Conservation (phyloP, 2,329 filamentous ascomycete species). For the Diaporthe ilicicola region DNA sequence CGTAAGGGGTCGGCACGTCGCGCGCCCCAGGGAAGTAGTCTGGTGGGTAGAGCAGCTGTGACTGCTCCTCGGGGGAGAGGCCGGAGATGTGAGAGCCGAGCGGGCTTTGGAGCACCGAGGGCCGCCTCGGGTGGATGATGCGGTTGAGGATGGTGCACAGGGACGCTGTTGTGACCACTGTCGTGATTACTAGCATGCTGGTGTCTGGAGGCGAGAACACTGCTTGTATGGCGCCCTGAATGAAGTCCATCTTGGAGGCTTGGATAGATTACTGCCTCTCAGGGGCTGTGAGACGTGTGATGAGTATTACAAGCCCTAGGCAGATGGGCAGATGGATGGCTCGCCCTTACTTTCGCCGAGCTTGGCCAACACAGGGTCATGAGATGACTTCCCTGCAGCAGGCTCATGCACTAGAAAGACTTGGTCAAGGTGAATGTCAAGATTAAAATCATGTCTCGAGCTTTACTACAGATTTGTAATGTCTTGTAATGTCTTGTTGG, state of each 20-base stretch:
- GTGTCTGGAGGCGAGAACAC: neutral
- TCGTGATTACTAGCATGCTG: neutral
- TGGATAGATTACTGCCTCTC: neutral
- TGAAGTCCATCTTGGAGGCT: slow-evolving; percentile 3
- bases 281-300: neutral
- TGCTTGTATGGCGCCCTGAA: neutral
- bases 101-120: slow-evolving; percentile 23
- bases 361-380: neutral
- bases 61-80: slow-evolving; percentile 47
- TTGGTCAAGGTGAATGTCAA: neutral
- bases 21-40: slow-evolving; percentile 74
- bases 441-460: neutral
- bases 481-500: neutral
- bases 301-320: neutral
- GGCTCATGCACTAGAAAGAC: no score
- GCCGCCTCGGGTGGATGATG: neutral
- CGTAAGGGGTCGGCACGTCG: slow-evolving; percentile 68
- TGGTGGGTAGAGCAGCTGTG: slow-evolving; percentile 69
- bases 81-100: slow-evolving; percentile 47
- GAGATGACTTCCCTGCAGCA: no score
- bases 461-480: neutral
- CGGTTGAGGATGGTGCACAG: slow-evolving; percentile 13
- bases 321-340: neutral
- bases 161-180: neutral
- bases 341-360: neutral